These are phyloP conservation scores for Pythium pectinolyticum DNA, from an alignment of 352 stramenopile genomes.

Conservation along the genomic window DNA sequence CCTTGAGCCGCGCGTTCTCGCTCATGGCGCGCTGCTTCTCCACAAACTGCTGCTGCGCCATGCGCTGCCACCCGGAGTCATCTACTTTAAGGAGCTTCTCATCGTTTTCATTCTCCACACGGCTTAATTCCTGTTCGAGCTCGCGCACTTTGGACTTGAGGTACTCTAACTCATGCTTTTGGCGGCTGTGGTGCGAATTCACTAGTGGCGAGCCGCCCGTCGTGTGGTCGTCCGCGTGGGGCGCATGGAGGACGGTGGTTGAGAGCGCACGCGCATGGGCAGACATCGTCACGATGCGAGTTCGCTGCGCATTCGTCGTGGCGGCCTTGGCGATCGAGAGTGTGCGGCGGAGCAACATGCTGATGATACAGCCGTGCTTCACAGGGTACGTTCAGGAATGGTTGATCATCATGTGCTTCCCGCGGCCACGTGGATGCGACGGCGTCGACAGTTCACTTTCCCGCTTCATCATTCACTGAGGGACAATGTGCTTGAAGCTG, in stretches of 20 bases:
- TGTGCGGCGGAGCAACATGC: slow-evolving; percentile 13
- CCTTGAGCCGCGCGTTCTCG: slow-evolving; percentile 40
- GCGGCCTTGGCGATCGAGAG: slow-evolving; percentile 1
- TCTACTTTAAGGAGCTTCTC: slow-evolving; percentile 17
- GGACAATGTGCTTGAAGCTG: no score
- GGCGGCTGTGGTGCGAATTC: slow-evolving; percentile 36
- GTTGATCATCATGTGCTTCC: no score
- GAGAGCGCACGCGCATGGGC: slow-evolving; percentile 27
- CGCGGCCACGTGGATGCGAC: no score
- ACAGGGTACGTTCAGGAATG: no score
- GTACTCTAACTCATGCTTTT: slow-evolving; percentile 42
- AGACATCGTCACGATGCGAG: background rate
- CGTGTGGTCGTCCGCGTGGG: slow-evolving; percentile 41
- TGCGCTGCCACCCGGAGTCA: slow-evolving; percentile 38
- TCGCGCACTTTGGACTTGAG: slow-evolving; percentile 37
- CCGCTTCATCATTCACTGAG: no score
- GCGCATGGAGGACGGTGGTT: slow-evolving; percentile 26
- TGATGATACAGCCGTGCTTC: no score
- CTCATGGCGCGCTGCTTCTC: slow-evolving; percentile 34
- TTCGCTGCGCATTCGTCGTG: background rate
- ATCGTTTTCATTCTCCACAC: slow-evolving; percentile 30
- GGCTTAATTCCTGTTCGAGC: slow-evolving; percentile 31
- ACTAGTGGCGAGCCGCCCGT: background rate
- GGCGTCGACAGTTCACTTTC: no score
- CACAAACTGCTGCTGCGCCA: slow-evolving; percentile 40